Evolutionary conservation across 805 yeast genomes (phyloP).

Genomic region (Ogataea pilisensis): DNA sequence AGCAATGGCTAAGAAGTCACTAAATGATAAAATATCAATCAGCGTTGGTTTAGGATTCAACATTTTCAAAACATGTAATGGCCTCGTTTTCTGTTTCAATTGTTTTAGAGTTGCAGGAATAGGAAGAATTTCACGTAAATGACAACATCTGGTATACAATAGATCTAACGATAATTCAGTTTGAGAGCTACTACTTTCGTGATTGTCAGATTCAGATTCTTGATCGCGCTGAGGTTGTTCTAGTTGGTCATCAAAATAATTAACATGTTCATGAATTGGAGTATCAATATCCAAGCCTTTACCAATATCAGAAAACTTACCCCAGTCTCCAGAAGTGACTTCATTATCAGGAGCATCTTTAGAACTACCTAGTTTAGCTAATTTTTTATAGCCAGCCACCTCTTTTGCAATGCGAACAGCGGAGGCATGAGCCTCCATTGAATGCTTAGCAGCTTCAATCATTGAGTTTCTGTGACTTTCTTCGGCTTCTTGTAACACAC

Average conservation of each 20-base stretch:
- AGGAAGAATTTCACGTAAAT: slow-evolving; percentile 44
- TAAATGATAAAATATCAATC: slow-evolving; percentile 52
- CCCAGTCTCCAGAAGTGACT: slow-evolving; percentile 19
- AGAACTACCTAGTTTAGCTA: slow-evolving; percentile 6
- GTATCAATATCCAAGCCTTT: slow-evolving; percentile 55
- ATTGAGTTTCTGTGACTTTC: slow-evolving; percentile 52
- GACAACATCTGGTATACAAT: slow-evolving; percentile 48
- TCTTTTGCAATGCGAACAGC: slow-evolving; percentile 70
- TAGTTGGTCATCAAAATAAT: slow-evolving; percentile 27
- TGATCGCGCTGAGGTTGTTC: slow-evolving; percentile 5
- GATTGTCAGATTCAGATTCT: slow-evolving; percentile 25
- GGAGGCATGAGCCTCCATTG: slow-evolving; percentile 69
- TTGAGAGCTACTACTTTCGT: slow-evolving; percentile 4
- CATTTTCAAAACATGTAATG: slow-evolving; percentile 51
- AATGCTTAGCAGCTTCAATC: slow-evolving; percentile 65
- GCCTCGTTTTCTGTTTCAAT: slow-evolving; percentile 45
- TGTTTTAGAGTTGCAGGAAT: slow-evolving; percentile 52
- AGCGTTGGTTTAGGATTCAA: slow-evolving; percentile 56
- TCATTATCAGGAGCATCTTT: slow-evolving; percentile 25
- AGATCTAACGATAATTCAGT: slow-evolving; percentile 40
- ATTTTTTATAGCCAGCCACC: slow-evolving; percentile 43
- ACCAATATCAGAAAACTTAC: slow-evolving; percentile 7
- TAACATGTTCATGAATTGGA: slow-evolving; percentile 50
- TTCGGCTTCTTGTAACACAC: slow-evolving; percentile 52
- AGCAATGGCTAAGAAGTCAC: slow-evolving; percentile 53